Percentiles rank a stretch among this genome's conserved stretches.
Evolutionary conservation across 176 grass and related monocot species (phyloP).

Genomic region (Neostapfia colusana): DNA sequence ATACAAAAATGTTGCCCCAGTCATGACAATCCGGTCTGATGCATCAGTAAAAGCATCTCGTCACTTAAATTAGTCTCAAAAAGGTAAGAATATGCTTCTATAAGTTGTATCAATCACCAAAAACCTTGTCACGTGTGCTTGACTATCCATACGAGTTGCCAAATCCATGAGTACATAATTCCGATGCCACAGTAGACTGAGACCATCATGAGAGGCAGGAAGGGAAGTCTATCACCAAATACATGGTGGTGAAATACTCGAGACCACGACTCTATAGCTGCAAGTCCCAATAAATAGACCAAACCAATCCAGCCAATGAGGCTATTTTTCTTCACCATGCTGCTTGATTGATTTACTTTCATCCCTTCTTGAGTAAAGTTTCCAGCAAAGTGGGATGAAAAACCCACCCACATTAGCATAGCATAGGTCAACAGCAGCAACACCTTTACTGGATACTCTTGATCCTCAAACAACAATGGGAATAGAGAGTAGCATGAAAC

Average conservation of each 20-base stretch:
- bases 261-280: conserved; percentile 58
- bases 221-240: conserved; percentile 67
- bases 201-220: conserved; percentile 79
- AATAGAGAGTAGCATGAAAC: conserved; percentile 89
- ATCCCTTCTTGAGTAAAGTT: conserved; percentile 10
- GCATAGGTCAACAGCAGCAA: conserved; percentile 59
- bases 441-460: conserved; percentile 81
- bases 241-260: conserved; percentile 61
- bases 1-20: background rate
- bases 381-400: conserved; percentile 56
- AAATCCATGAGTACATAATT: conserved; percentile 90
- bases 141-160: conserved; percentile 71
- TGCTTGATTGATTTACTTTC: conserved; percentile 30
- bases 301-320: conserved; percentile 59
- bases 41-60: background rate
- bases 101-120: background rate
- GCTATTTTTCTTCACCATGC: conserved; percentile 31
- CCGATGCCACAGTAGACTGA: conserved; percentile 68
- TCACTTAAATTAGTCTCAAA: background rate
- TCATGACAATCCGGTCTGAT: background rate
- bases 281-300: conserved; percentile 59
- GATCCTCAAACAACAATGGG: conserved; percentile 74
- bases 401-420: conserved; percentile 69
- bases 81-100: background rate
- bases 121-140: conserved; percentile 48